Base-by-base conservation (phyloP, 2,329 filamentous ascomycete genomes). In the Grosmannia huntii region DNA sequence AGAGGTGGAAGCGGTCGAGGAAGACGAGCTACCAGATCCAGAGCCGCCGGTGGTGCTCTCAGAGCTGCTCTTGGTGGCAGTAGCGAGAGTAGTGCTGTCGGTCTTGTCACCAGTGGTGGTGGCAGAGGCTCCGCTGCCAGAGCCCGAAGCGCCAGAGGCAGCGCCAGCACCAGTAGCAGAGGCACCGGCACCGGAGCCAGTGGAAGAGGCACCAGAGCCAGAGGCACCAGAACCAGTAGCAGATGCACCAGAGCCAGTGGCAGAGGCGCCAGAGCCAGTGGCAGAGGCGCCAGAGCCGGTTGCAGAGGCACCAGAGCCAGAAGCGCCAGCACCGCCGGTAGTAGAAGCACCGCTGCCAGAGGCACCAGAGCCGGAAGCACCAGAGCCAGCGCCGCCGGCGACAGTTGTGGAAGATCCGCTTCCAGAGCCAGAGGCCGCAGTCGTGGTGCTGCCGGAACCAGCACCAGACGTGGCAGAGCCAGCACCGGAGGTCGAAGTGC, bases 11-110 rank as follows among this genome's bases (percentile, higher is more conserved):
- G 23, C 38, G 10, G 23, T 50, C 41, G 51, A 10, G 50, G 55
- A 46, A 33, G 53, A 9, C 21, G 60, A 53, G 23, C 59, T 55
- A 27, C 33, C 57, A 53, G 56, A 55, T 33, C 38, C 62, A 6
- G 60, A 59, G 21, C 55, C 59, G 19, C 56, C 58, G 7, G 60
- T 61, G 19, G 21, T 14, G 33, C 5, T 38, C 36, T 16, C 36
- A 38, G 36, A 38, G 36, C 36, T 16, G 36, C 12, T 16, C 36
- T 14, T 38, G 14, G 36, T 16, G 14, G 36, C 28, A 7, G 28
- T 28, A 28, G 28, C 28, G 28, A 28, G 28, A 28, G 28, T 28
- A 41, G 33, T n/a, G 53, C 38, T 53, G 33, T 57, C 48, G 6
- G 46, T 38, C 28, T 28, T 28, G 31, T 36, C 51, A 11, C 54